Evolutionary conservation across 257 asterid species (phyloP), one percentile per base, ranked within the genome.

Genomic region (Fraxinus cuspidata): DNA sequence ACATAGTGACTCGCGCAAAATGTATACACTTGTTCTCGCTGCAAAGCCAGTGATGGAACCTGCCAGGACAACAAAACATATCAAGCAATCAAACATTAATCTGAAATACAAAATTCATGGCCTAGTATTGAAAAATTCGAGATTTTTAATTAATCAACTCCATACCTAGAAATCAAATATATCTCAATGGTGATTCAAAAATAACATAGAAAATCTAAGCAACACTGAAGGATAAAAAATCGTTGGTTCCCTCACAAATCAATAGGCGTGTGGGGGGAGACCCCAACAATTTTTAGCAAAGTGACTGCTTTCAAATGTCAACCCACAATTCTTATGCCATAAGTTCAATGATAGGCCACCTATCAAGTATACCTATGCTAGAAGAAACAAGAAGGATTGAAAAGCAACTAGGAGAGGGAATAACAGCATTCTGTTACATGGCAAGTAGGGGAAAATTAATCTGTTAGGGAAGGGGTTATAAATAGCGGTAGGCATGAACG

Each of bases 1-100:
- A 87, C 99, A 96, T 96, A 65, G 34, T 91, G 88, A 71, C 65
- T 72, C 63, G 53, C 37, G 35, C 42, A 28, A 77, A 35, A 74
- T 51, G 49, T 80, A 38, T 66, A 38, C 81, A 63, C 65, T 56
- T 60, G 60, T 27, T 74, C 76, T 76, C 81, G 77, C 71, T 34
- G 73, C 64, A 64, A 32, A 2, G 79, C 37, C 29, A 74, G 25
- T 49, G 28, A 72, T 51, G 49, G 72, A 72, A 74, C 77, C 91
- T 83, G 85, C 72, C 37, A 73, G 42, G 64, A 56, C 71, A 65
- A 42, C 75, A 25, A 19, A 71, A 44, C 42, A 16, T 64, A 11
- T 42, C 27, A 49, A 53, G 19, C 74, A 75, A 69, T 75, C 60
- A 10, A 60, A 76, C 38, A 25, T 32, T 18, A 12, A 44, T 47